Evolutionary conservation across 306 rosid genomes (phyloP), one percentile per base, ranked within the genome.

Genomic region (Pueraria montana): DNA sequence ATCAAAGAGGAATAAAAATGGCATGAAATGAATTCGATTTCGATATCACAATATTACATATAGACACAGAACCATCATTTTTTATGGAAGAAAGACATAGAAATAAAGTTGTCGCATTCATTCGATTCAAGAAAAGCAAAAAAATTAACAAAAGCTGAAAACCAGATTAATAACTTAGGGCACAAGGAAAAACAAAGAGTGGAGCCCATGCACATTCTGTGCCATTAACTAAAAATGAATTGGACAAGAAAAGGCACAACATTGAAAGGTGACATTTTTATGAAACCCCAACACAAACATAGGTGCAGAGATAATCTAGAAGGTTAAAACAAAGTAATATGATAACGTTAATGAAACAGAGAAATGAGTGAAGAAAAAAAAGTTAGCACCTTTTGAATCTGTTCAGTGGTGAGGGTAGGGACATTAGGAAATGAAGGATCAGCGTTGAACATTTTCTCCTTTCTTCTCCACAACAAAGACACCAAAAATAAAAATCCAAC

Each of bases 371-470:
- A 21, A 23, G 56, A 3, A 53, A 48, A 42, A 69, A 87, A 58
- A 36, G 63, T 43, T 53, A 16, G 77, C 24, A 89, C 94, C 92
- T 84, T 78, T 72, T 89, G 92, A 83, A 89, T 91, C 79, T 77
- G 83, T 63, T 91, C 91, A 53, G 90, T 86, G 45, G 90, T 42
- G 79, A 83, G 59, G 65, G 46, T 52, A 24, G 87, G 36, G 21
- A 46, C 32, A 72, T 72, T n/a, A 9, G 74, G 73, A 43, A 80
- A 66, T 42, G 88, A 36, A 87, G 85, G 78, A 78, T 88, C 89
- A 75, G 11, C 84, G 82, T 74, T 87, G 59, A 73, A 75, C 90
- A 86, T 87, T 73, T 84, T 67, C 30, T 11, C 32, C 75, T 9
- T 87, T 69, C 68, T 53, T 88, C 69, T 84, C 59, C 18, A 59